Percentiles rank a stretch among this genome's conserved stretches.
These are phyloP conservation scores for Apostasia ramifera DNA, from an alignment of 106 monocot genomes.

Conservation along the genomic window DNA sequence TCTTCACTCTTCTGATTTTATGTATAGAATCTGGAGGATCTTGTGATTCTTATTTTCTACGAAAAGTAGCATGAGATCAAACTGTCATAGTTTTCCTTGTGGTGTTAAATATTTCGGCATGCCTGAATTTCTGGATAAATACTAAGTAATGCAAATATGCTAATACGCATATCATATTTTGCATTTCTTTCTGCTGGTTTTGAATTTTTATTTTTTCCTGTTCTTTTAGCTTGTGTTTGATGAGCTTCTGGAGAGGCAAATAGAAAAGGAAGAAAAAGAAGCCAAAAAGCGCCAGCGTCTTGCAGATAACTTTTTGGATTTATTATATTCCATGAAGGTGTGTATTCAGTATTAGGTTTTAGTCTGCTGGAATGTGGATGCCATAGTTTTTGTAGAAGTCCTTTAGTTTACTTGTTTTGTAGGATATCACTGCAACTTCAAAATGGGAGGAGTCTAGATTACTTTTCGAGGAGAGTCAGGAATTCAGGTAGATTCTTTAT, in stretches of 20 bases:
- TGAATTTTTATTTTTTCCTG: neutral
- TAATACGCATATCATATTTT: too few species aligned
- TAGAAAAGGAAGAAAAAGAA: conserved; percentile 92
- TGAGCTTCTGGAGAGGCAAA: conserved; percentile 69
- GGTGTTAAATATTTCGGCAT: too few species aligned
- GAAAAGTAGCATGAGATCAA: too few species aligned
- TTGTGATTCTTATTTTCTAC: too few species aligned
- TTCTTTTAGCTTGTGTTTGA: conserved; percentile 70
- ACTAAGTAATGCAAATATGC: too few species aligned
- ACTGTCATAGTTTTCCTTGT: too few species aligned
- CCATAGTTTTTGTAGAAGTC: neutral
- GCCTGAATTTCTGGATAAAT: too few species aligned
- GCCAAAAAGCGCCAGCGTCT: conserved; percentile 73
- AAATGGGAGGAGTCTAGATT: conserved; percentile 82
- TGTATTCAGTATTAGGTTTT: neutral
- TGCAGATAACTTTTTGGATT: conserved; percentile 71
- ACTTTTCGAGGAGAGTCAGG: conserved; percentile 82
- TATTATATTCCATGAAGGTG: conserved; percentile 80
- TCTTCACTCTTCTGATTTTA: too few species aligned
- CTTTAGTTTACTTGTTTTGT: conserved; percentile 8
- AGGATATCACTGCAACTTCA: conserved; percentile 88
- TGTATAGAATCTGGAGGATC: too few species aligned
- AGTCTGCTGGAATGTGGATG: neutral
- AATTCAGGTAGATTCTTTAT: conserved; percentile 52
- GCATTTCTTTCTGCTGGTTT: neutral